phyloP scores from a whole-genome alignment of 176 grass and related monocot species.

The Lolium rigidum region DNA sequence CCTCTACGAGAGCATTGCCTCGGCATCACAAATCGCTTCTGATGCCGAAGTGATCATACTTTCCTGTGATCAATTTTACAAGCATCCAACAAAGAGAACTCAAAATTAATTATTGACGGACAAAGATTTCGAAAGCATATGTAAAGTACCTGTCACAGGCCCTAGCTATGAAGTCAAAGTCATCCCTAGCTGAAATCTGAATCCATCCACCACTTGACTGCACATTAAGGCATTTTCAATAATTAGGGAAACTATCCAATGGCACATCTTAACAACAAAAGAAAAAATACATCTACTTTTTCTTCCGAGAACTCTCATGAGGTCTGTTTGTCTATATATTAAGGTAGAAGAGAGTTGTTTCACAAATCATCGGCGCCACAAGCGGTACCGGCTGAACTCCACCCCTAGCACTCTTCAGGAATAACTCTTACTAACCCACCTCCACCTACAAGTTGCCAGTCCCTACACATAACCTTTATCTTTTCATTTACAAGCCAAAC shows the following conservation, averaged over 20 bases:
- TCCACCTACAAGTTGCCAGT: too few relatives aligned
- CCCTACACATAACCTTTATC: too few relatives aligned
- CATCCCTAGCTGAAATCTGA: conserved; percentile 69
- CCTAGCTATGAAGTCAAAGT: conserved; percentile 58
- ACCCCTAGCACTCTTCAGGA: too few relatives aligned
- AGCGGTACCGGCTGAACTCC: too few relatives aligned
- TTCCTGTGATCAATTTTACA: conserved; percentile 45
- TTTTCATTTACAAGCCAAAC: too few relatives aligned
- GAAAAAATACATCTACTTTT: not conserved
- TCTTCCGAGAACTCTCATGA: too few relatives aligned
- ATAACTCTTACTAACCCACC: too few relatives aligned
- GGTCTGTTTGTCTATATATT: too few relatives aligned
- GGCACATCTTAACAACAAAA: not conserved
- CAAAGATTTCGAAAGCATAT: not conserved
- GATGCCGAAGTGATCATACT: conserved; percentile 52
- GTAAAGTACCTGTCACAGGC: conserved; percentile 48
- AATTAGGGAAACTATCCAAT: not conserved
- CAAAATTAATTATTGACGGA: not conserved
- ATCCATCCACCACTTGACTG: conserved; percentile 66
- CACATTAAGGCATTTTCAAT: not conserved
- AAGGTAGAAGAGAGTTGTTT: too few relatives aligned
- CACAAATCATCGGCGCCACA: too few relatives aligned
- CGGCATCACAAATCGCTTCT: conserved; percentile 53
- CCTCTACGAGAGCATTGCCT: conserved; percentile 60
- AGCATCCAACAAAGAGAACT: not conserved